phyloP scores from a whole-genome alignment of 1,284 basidiomycete species.

The Cerrena zonata region DNA sequence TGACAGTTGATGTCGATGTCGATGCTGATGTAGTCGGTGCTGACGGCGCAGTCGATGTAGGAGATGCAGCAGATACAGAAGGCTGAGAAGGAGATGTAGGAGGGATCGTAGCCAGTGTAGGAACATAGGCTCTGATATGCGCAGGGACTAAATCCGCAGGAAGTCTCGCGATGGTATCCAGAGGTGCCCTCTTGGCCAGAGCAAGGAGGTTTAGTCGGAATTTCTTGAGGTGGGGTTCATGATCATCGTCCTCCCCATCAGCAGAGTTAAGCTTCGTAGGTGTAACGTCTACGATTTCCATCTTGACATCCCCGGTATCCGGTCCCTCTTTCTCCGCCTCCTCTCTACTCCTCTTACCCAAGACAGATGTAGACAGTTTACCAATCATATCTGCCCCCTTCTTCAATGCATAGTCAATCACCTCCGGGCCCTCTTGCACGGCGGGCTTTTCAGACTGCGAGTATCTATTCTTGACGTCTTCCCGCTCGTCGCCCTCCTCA shows the following conservation, averaged over 20 bases:
- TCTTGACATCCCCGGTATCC: neutral
- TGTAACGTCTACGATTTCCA: neutral
- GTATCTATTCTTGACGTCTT: neutral
- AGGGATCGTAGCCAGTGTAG: constrained; percentile 20
- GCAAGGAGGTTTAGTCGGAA: constrained; percentile 66
- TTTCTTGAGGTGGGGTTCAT: constrained; percentile 47
- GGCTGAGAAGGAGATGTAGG: neutral
- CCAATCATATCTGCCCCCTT: constrained; percentile 42
- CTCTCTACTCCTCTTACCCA: constrained; percentile 7
- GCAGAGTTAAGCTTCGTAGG: neutral
- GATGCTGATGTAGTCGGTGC: too few relatives aligned
- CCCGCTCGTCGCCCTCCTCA: constrained; percentile 30
- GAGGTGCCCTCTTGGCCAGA: constrained; percentile 65
- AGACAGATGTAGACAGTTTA: constrained; percentile 19
- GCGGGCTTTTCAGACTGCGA: constrained; percentile 3
- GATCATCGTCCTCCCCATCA: constrained; percentile 19
- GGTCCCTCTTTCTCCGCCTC: constrained; percentile 7
- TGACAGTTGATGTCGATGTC: too few relatives aligned
- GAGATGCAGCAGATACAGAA: too few relatives aligned
- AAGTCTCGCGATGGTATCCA: constrained; percentile 61
- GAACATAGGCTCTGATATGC: constrained; percentile 57
- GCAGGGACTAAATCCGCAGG: constrained; percentile 63
- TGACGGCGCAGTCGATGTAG: too few relatives aligned
- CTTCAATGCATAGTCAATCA: constrained; percentile 47
- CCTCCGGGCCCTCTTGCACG: constrained; percentile 39